Percentiles rank a stretch among this genome's conserved stretches.
Conservation (phyloP, 257 asterid species). For the Solanum tarapatanum region DNA sequence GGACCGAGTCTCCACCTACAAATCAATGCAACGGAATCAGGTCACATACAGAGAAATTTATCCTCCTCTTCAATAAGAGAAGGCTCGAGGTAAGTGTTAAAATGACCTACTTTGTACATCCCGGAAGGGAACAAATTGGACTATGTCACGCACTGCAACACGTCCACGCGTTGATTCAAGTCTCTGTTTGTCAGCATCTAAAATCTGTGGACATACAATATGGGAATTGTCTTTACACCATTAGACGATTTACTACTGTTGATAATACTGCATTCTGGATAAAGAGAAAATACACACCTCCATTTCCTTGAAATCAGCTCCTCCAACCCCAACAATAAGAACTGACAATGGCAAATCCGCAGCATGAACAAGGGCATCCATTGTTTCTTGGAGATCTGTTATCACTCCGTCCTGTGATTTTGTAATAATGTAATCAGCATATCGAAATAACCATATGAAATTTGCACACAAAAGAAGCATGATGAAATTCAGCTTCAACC, state of each 20-base stretch:
- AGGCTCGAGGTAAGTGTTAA: neutral
- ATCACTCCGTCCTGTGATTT: slow-evolving; percentile 80
- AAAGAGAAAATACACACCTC: slow-evolving; percentile 44
- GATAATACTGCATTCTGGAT: neutral
- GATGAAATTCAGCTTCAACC: neutral
- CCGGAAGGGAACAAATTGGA: slow-evolving; percentile 89
- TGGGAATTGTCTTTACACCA: neutral
- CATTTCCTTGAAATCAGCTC: slow-evolving; percentile 98
- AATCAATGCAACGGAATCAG: neutral
- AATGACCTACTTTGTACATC: slow-evolving; percentile 70
- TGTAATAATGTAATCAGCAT: neutral
- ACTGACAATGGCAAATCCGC: slow-evolving; percentile 93
- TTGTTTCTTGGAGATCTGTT: slow-evolving; percentile 97
- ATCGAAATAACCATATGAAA: neutral
- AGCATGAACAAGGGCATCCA: slow-evolving; percentile 84
- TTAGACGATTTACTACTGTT: neutral
- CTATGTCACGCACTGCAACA: slow-evolving; percentile 92
- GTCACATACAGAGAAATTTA: neutral
- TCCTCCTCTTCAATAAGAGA: neutral
- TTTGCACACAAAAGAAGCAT: neutral
- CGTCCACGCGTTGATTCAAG: slow-evolving; percentile 82
- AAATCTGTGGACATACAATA: slow-evolving; percentile 31
- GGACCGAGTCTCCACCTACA: slow-evolving; percentile 80
- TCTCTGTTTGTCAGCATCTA: slow-evolving; percentile 89
- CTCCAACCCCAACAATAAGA: slow-evolving; percentile 96